A percentile compares a stretch with the other conserved stretches of the same genome.
These are phyloP conservation scores for Xylariaceae sp. DNA, from an alignment of 2,329 filamentous ascomycete species.

Conservation along the genomic window DNA sequence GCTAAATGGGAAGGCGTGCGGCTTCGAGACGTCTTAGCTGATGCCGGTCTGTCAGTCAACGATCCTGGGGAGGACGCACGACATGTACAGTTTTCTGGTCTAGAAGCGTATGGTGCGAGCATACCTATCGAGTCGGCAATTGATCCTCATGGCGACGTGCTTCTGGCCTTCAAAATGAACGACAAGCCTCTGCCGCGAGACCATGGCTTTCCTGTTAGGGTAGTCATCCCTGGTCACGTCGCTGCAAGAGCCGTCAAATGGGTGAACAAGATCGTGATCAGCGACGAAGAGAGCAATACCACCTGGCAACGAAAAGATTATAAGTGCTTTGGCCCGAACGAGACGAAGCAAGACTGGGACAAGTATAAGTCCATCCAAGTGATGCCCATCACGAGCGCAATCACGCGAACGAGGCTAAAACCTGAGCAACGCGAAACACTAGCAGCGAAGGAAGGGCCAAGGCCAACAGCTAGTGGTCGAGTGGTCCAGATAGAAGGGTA, in stretches of 20 bases:
- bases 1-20: conserved; percentile 55
- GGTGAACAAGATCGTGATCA: conserved; percentile 68
- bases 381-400: conserved; percentile 71
- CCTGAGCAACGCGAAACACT: conserved; percentile 23
- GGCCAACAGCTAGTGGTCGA: conserved; percentile 11
- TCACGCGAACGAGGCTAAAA: conserved; percentile 52
- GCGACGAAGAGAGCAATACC: conserved; percentile 69
- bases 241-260: conserved; percentile 74
- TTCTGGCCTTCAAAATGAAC: conserved; percentile 74
- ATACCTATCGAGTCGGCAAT: conserved; percentile 66
- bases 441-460: neutral
- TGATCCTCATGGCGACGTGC: conserved; percentile 67
- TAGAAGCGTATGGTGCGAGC: conserved; percentile 67
- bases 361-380: conserved; percentile 70
- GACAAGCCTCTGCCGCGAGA: conserved; percentile 66
- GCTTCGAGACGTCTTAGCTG: conserved; percentile 52
- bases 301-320: conserved; percentile 73
- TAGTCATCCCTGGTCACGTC: conserved; percentile 69
- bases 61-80: conserved; percentile 41
- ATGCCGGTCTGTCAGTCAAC: conserved; percentile 45
- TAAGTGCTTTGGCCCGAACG: conserved; percentile 72
- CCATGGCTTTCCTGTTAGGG: conserved; percentile 70
- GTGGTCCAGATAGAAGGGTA: conserved; percentile 61
- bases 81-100: conserved; percentile 56
- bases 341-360: conserved; percentile 67